Base-by-base conservation (phyloP, 176 grass and related monocot species). In the Carex pumila region DNA sequence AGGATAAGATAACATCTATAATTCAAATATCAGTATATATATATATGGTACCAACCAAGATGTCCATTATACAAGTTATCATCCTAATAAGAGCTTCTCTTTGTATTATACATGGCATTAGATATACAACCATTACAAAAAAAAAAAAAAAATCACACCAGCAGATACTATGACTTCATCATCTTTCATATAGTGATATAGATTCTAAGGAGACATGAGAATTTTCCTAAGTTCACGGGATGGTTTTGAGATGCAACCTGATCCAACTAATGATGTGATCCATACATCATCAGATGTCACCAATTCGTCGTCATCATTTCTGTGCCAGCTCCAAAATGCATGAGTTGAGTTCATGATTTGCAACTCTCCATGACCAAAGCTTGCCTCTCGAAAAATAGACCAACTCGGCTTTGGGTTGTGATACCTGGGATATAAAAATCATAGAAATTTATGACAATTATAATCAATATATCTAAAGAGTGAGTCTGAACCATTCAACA, bases 311-410 rank as follows among this genome's bases (percentile, higher is more conserved):
- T 98, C 92, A 39, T 95, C 92, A 71, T 98, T 98, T 82, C 92
- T 88, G 78, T 98, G 95, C 95, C 95, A 98, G 56, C 91, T 95
- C 95, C 95, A 98, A 71, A 88, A 90, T 34, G 95, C 89, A 85
- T 98, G 92, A 0, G 87, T 95, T 5, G 89, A 88, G 69, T 95
- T 98, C 36, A 95, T 12, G 2, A 98, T 88, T 84, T 86, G 89
- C 1, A 98, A 88, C 60, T 98, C 91, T 0, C 95, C 95, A 25
- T 98, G 95, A 47, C 95, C 95, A 25, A 98, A 98, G 83, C 95
- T 98, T 18, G 95, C 92, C 92, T 98, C 95, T 58, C 92, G 88
- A 84, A 98, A 98, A 30, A 95, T 91, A 4, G 92, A 98, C 95
- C 95, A 98, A n/a, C 67, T 80, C 39, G 95, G 95, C 84, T 95